These are phyloP conservation scores for Plasmopara viticola DNA, from an alignment of 352 stramenopile species.

Conservation along the genomic window DNA sequence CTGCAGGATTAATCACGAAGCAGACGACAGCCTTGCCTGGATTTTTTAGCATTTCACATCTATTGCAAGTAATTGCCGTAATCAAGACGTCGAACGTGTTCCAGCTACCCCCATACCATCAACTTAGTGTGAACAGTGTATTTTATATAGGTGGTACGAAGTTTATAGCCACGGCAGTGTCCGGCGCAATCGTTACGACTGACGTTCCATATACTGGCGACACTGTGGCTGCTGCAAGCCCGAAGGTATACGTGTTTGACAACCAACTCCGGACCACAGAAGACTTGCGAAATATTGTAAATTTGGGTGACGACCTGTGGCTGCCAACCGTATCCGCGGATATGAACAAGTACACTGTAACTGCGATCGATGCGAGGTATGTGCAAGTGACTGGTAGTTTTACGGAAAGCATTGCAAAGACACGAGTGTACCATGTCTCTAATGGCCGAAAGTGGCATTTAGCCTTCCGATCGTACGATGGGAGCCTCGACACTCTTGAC, in stretches of 20 bases:
- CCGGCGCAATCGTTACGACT: constrained; percentile 28
- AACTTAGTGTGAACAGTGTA: constrained; percentile 14
- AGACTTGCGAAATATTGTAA: constrained; percentile 34
- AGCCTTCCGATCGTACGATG: constrained; percentile 62
- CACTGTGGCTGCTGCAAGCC: constrained; percentile 23
- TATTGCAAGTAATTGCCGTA: constrained; percentile 47
- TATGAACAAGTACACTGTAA: constrained; percentile 44
- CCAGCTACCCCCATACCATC: constrained; percentile 42
- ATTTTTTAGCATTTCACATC: constrained; percentile 34
- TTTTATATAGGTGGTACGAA: constrained; percentile 39
- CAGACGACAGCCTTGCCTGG: constrained; percentile 41
- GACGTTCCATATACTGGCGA: constrained; percentile 28
- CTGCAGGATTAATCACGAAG: constrained; percentile 48
- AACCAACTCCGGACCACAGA: constrained; percentile 59
- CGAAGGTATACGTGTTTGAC: constrained; percentile 41
- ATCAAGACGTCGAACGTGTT: constrained; percentile 21
- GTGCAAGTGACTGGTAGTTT: constrained; percentile 50
- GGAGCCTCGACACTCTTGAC: constrained; percentile 48
- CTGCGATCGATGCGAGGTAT: constrained; percentile 21
- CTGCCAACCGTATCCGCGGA: constrained; percentile 32
- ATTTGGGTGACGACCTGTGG: constrained; percentile 46
- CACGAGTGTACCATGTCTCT: constrained; percentile 26
- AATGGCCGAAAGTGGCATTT: constrained; percentile 59
- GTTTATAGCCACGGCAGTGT: constrained; percentile 31
- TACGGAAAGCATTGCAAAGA: constrained; percentile 29